Conservation (phyloP, 208 protist genomes). For the Trypanosoma platydactyli region DNA sequence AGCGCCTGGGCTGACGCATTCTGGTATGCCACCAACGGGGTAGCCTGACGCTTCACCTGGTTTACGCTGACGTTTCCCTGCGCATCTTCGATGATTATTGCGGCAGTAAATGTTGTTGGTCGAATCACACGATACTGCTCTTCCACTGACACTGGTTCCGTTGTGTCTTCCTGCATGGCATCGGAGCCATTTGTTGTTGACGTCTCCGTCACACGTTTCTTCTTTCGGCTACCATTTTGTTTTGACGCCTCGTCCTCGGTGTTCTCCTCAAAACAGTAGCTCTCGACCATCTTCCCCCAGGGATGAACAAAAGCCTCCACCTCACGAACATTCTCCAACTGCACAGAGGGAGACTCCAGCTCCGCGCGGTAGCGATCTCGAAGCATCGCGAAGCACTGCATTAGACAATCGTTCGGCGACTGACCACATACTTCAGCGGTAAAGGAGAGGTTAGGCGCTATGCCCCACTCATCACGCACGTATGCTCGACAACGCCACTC, state of each 20-base stretch:
- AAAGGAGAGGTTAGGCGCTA: slow-evolving; percentile 45
- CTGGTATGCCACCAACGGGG: slow-evolving; percentile 56
- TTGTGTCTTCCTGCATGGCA: not conserved
- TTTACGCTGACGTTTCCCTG: slow-evolving; percentile 39
- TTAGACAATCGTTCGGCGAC: slow-evolving; percentile 60
- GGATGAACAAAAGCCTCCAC: slow-evolving; percentile 43
- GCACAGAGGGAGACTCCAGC: slow-evolving; percentile 52
- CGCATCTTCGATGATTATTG: slow-evolving; percentile 39
- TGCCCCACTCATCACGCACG: slow-evolving; percentile 81
- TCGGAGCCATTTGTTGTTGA: not conserved
- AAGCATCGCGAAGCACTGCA: slow-evolving; percentile 56
- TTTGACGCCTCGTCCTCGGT: slow-evolving; percentile 3
- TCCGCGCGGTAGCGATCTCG: slow-evolving; percentile 50
- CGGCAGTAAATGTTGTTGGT: slow-evolving; percentile 41
- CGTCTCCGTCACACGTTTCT: not conserved
- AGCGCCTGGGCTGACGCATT: slow-evolving; percentile 45
- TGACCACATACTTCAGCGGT: slow-evolving; percentile 44
- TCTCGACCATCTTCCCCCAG: slow-evolving; percentile 29
- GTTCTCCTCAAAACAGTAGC: slow-evolving; percentile 31
- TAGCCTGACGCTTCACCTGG: slow-evolving; percentile 52
- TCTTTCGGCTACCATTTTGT: slow-evolving; percentile 1
- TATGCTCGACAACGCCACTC: slow-evolving; percentile 82
- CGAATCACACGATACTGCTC: slow-evolving; percentile 32
- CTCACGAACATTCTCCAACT: slow-evolving; percentile 69
- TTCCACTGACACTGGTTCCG: slow-evolving; percentile 14